A percentile compares a stretch with the other conserved stretches of the same genome.
phyloP scores from a whole-genome alignment of 352 stramenopile genomes.

The Phytophthora rubi region DNA sequence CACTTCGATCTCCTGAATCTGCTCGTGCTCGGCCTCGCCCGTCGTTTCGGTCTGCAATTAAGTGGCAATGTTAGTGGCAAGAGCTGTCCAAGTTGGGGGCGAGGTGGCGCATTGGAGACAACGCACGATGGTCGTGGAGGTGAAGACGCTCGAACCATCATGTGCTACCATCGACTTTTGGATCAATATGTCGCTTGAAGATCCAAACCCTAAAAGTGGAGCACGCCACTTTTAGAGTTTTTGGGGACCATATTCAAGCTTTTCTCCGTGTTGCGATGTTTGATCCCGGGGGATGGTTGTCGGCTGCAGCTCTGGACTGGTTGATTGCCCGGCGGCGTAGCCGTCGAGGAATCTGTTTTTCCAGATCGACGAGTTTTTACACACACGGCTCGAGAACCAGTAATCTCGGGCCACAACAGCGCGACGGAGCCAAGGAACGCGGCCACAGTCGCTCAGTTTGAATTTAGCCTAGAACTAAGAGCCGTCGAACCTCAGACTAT shows the following conservation, averaged over 20 bases:
- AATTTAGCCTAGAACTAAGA: no score
- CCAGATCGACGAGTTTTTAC: no score
- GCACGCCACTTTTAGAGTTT: neutral
- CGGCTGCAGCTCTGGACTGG: no score
- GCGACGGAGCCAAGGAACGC: no score
- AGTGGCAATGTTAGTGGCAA: conserved; percentile 3
- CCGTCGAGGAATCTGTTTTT: no score
- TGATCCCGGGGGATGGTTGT: no score
- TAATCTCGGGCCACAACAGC: no score
- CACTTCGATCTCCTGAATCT: conserved; percentile 78
- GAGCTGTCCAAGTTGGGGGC: neutral
- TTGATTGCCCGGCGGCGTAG: no score
- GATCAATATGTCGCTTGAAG: conserved; percentile 21
- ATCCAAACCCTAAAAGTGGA: conserved; percentile 5
- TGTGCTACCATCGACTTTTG: neutral
- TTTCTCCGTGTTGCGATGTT: no score
- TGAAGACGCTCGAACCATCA: conserved; percentile 33
- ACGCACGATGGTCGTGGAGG: conserved; percentile 46
- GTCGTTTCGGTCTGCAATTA: conserved; percentile 54
- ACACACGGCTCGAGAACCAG: no score
- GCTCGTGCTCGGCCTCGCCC: conserved; percentile 68
- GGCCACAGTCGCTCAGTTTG: no score
- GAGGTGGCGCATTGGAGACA: neutral
- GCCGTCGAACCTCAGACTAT: no score
- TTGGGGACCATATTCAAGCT: neutral